phyloP scores from a whole-genome alignment of 805 yeast genomes.

The Scheffersomyces lignosus region DNA sequence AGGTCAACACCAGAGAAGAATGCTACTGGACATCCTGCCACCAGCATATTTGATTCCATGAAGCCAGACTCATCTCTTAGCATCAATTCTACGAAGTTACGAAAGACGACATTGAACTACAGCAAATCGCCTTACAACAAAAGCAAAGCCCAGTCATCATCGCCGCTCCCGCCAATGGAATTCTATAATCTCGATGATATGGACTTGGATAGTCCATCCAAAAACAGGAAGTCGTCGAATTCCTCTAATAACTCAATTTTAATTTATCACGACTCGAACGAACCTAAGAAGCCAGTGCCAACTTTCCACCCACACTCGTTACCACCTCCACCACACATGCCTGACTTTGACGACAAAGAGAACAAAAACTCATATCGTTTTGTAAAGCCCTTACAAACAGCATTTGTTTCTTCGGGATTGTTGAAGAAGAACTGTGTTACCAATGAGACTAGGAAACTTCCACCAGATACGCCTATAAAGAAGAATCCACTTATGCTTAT shows the following conservation, averaged over 20 bases:
- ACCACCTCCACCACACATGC: not conserved
- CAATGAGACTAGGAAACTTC: slow-evolving; percentile 25
- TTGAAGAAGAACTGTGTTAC: slow-evolving; percentile 47
- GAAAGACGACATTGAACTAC: slow-evolving; percentile 12
- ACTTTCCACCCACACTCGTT: not conserved
- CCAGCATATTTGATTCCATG: not conserved
- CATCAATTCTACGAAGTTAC: slow-evolving; percentile 11
- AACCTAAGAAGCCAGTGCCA: slow-evolving; percentile 34
- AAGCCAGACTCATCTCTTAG: slow-evolving; percentile 1
- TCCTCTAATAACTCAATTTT: slow-evolving; percentile 18
- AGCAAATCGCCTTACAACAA: slow-evolving; percentile 13
- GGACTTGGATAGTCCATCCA: slow-evolving; percentile 31
- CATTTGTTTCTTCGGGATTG: slow-evolving; percentile 74
- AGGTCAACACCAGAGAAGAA: slow-evolving; percentile 13
- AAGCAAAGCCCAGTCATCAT: slow-evolving; percentile 9
- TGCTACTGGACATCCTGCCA: slow-evolving; percentile 1
- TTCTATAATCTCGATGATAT: slow-evolving; percentile 29
- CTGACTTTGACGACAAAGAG: slow-evolving; percentile 34
- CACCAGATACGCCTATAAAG: slow-evolving; percentile 47
- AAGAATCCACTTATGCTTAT: slow-evolving; percentile 39
- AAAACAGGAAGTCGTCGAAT: slow-evolving; percentile 24
- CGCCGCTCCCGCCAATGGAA: slow-evolving; percentile 14
- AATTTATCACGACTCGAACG: slow-evolving; percentile 23
- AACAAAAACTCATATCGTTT: slow-evolving; percentile 52
- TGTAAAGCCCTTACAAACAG: slow-evolving; percentile 84